Evolutionary conservation across 805 yeast species (phyloP).

Genomic region (Ogataea methylovora): DNA sequence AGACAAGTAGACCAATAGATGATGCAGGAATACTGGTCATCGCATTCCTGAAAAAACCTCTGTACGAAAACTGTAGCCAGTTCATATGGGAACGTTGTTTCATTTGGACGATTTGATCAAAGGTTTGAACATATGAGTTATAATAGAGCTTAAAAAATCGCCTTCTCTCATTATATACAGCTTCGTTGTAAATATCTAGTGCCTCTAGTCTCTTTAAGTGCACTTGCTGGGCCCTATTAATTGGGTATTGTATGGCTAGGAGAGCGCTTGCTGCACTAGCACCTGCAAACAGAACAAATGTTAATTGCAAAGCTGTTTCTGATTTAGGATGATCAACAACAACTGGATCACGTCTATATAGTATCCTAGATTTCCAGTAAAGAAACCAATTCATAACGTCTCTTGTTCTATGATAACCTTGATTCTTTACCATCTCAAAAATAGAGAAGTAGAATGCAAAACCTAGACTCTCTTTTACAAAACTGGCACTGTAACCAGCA

Average conservation of each 20-base stretch:
- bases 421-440: constrained; percentile 72
- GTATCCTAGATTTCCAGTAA: constrained; percentile 25
- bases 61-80: constrained; percentile 65
- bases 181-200: constrained; percentile 52
- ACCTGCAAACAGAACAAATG: constrained; percentile 76
- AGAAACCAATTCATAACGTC: constrained; percentile 34
- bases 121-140: constrained; percentile 72
- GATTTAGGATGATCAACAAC: constrained; percentile 15
- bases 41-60: constrained; percentile 70
- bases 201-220: constrained; percentile 78
- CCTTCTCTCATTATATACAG: constrained; percentile 16
- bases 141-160: constrained; percentile 46
- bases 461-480: constrained; percentile 72
- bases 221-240: constrained; percentile 69
- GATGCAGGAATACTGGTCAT: constrained; percentile 81
- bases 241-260: constrained; percentile 76
- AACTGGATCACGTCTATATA: constrained; percentile 10
- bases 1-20: constrained; percentile 73
- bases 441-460: constrained; percentile 80
- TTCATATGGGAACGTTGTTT: constrained; percentile 45
- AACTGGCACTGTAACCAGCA: constrained; percentile 79
- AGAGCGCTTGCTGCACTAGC: constrained; percentile 76
- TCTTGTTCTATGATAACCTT: constrained; percentile 44
- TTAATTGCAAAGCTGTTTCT: constrained; percentile 47
- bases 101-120: constrained; percentile 47